phyloP scores from a whole-genome alignment of 768 basidiomycete species.

The Phanerochaete sordida region DNA sequence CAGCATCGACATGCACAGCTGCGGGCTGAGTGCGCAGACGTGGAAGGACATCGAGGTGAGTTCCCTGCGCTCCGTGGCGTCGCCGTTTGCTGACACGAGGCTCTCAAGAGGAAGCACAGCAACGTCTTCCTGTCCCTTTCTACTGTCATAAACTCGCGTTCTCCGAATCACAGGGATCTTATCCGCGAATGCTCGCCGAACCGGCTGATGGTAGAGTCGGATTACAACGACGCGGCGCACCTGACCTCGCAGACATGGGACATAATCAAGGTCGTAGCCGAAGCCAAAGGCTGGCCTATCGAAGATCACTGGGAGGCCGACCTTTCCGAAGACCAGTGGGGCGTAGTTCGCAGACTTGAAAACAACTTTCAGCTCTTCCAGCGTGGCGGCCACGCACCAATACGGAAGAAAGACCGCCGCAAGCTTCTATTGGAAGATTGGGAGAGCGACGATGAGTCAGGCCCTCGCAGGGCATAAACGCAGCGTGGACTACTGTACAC shows the following conservation, averaged over 20 bases:
- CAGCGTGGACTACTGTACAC: background rate
- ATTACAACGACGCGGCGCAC: slow-evolving; percentile 65
- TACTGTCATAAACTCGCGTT: slow-evolving; percentile 77
- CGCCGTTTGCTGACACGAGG: background rate
- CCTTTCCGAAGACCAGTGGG: slow-evolving; percentile 42
- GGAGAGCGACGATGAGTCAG: background rate
- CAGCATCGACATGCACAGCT: slow-evolving; percentile 89
- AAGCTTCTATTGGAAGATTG: slow-evolving; percentile 9
- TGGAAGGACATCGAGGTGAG: slow-evolving; percentile 75
- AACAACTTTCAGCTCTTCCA: slow-evolving; percentile 69
- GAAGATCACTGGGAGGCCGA: slow-evolving; percentile 54
- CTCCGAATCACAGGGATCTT: slow-evolving; percentile 57
- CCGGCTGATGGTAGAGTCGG: slow-evolving; percentile 84
- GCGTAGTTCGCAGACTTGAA: slow-evolving; percentile 63
- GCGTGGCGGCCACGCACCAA: slow-evolving; percentile 38
- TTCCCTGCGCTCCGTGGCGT: slow-evolving; percentile 6
- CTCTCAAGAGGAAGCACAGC: slow-evolving; percentile 53
- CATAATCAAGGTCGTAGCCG: slow-evolving; percentile 69
- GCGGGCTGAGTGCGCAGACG: slow-evolving; percentile 75
- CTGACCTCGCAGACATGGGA: slow-evolving; percentile 68
- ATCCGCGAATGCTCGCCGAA: slow-evolving; percentile 59
- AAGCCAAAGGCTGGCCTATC: slow-evolving; percentile 72
- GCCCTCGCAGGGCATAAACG: background rate
- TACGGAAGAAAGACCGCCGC: slow-evolving; percentile 12
- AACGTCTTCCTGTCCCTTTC: slow-evolving; percentile 91